Percentiles rank a stretch among this genome's conserved stretches.
Evolutionary conservation across 2,329 filamentous ascomycete species (phyloP).

Genomic region (Albifimbria verrucaria): DNA sequence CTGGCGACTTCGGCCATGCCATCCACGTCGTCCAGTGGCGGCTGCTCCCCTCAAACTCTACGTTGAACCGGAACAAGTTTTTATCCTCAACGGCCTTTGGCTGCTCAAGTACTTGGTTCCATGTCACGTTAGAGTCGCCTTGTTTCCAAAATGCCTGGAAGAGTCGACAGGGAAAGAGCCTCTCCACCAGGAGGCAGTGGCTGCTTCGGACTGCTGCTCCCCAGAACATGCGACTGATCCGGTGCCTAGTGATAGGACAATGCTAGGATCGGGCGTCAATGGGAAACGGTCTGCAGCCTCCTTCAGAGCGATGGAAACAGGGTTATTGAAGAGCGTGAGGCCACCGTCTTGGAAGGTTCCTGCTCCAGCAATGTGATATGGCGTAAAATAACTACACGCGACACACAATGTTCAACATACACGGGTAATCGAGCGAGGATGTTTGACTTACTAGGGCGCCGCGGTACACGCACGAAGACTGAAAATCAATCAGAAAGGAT

Average conservation of each 20-base stretch:
- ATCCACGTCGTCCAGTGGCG: neutral
- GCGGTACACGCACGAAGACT: neutral
- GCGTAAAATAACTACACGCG: conserved; percentile 7
- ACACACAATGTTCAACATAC: neutral
- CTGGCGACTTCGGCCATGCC: neutral
- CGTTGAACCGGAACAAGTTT: neutral
- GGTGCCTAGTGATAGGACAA: conserved; percentile 6
- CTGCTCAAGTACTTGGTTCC: neutral
- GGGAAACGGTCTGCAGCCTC: conserved; percentile 6
- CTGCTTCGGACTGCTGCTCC: neutral
- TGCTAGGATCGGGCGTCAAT: conserved; percentile 4
- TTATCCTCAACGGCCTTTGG: neutral
- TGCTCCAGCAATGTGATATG: conserved; percentile 4
- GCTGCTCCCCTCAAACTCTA: neutral
- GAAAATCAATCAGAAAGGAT: neutral
- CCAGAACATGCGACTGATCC: conserved; percentile 1
- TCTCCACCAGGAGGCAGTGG: neutral
- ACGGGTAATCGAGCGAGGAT: neutral
- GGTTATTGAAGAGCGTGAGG: conserved; percentile 9
- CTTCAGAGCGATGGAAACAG: conserved; percentile 5
- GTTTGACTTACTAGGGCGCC: conserved; percentile 8
- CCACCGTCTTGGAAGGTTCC: conserved; percentile 11
- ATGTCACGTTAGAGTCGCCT: neutral
- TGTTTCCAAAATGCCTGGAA: neutral
- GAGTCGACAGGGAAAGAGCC: neutral